Evolutionary conservation across 148 eudicot genomes (phyloP).

Genomic region (Vaccinium macrocarpon): DNA sequence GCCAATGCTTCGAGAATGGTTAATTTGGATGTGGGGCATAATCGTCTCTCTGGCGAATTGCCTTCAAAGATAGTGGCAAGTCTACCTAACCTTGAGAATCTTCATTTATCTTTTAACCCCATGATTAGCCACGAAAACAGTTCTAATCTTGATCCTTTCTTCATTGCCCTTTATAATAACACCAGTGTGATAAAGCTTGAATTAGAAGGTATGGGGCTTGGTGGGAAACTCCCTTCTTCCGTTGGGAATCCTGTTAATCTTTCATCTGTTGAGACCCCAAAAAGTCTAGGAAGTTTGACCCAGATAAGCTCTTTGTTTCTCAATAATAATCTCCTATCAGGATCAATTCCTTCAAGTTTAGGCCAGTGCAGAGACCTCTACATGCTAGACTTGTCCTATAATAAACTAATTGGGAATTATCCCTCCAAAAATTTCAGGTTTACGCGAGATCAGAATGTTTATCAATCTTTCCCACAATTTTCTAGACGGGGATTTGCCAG

Average conservation of each 20-base stretch:
- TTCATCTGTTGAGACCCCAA: conserved; percentile 19
- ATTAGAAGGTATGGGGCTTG: conserved; percentile 33
- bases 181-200: conserved; percentile 23
- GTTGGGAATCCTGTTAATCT: conserved; percentile 13
- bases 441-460: conserved; percentile 25
- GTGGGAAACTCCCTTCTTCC: conserved; percentile 28
- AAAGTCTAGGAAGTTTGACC: conserved; percentile 26
- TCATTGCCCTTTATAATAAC: conserved; percentile 27
- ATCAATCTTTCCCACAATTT: conserved; percentile 37
- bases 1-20: conserved; percentile 23
- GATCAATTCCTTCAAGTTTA: conserved; percentile 32
- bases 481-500: conserved; percentile 35
- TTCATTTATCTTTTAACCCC: conserved; percentile 31
- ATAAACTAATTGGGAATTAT: conserved; percentile 30
- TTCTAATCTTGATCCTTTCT: conserved; percentile 37
- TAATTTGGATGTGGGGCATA: conserved; percentile 31
- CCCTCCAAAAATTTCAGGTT: conserved; percentile 30
- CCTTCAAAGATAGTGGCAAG: conserved; percentile 27
- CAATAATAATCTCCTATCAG: conserved; percentile 37
- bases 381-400: conserved; percentile 37
- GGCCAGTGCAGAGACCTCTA: conserved; percentile 25
- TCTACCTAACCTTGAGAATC: conserved; percentile 9
- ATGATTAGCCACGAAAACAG: conserved; percentile 33
- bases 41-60: conserved; percentile 31
- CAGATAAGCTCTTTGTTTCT: conserved; percentile 28